A percentile compares a stretch with the other conserved stretches of the same genome.
phyloP scores from a whole-genome alignment of 2,329 filamentous ascomycete species.

The Phoma sp. region DNA sequence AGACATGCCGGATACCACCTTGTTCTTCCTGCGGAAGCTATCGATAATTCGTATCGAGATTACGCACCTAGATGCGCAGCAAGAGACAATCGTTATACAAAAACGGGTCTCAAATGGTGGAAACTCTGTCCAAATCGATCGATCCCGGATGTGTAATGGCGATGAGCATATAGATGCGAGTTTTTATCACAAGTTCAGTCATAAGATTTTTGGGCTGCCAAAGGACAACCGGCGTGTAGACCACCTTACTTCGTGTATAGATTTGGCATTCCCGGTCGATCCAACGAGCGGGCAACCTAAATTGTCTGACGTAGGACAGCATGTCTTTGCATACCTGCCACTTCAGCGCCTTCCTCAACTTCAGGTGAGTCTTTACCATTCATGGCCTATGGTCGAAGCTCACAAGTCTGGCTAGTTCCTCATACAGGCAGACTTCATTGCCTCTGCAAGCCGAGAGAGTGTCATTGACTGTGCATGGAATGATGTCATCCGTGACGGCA shows the following conservation, averaged over 20 bases:
- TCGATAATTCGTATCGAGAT: neutral
- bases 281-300: neutral
- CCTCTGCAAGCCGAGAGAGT: neutral
- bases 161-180: neutral
- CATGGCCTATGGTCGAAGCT: neutral
- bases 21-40: neutral
- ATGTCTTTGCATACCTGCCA: neutral
- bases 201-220: neutral
- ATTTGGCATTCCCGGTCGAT: too few species aligned
- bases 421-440: neutral
- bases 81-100: too few species aligned
- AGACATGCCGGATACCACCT: neutral
- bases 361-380: neutral
- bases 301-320: neutral
- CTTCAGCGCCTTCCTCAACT: neutral
- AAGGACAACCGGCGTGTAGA: neutral
- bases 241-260: neutral
- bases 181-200: neutral
- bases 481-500: neutral
- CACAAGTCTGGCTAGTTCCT: neutral
- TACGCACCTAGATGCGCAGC: too few species aligned
- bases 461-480: neutral
- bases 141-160: too few species aligned
- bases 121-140: too few species aligned
- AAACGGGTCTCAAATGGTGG: too few species aligned